Evolutionary conservation across 2,329 filamentous ascomycete species (phyloP).

Genomic region (Colletotrichum caudatum): DNA sequence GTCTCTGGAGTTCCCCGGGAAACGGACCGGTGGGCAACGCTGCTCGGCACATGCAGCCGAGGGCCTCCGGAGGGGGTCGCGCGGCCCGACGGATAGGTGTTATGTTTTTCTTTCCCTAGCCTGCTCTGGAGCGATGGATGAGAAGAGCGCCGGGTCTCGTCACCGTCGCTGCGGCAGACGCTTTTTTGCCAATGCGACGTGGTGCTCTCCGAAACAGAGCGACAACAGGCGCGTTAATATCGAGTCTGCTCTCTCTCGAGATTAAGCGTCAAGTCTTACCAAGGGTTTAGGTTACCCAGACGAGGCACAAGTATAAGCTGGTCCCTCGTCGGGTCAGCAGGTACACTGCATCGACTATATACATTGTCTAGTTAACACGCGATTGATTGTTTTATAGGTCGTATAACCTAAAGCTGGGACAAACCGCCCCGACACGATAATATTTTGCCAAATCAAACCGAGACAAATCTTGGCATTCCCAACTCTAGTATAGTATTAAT

Average conservation of each 20-base stretch:
- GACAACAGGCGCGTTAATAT: slow-evolving; percentile 5
- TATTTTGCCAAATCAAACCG: no score
- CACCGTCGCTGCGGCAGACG: background rate
- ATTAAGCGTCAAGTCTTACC: background rate
- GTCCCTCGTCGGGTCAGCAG: no score
- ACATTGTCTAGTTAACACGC: no score
- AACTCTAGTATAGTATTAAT: no score
- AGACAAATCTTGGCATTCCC: no score
- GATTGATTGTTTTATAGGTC: no score
- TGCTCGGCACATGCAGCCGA: slow-evolving; percentile 24
- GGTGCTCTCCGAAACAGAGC: slow-evolving; percentile 19
- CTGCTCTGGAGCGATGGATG: slow-evolving; percentile 7
- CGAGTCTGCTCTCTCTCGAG: slow-evolving; percentile 20
- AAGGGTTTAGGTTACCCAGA: slow-evolving; percentile 11
- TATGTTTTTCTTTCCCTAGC: background rate
- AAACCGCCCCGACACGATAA: no score
- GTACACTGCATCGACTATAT: no score
- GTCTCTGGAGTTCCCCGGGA: slow-evolving; percentile 5
- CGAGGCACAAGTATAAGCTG: background rate
- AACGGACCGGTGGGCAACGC: background rate
- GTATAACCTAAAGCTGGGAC: no score
- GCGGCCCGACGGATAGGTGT: background rate
- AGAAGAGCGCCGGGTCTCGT: slow-evolving; percentile 2
- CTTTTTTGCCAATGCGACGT: background rate
- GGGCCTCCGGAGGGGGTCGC: background rate